Percentiles rank a stretch among this genome's conserved stretches.
These are phyloP conservation scores for Stemphylium vesicarium DNA, from an alignment of 2,329 filamentous ascomycete species.

Conservation along the genomic window DNA sequence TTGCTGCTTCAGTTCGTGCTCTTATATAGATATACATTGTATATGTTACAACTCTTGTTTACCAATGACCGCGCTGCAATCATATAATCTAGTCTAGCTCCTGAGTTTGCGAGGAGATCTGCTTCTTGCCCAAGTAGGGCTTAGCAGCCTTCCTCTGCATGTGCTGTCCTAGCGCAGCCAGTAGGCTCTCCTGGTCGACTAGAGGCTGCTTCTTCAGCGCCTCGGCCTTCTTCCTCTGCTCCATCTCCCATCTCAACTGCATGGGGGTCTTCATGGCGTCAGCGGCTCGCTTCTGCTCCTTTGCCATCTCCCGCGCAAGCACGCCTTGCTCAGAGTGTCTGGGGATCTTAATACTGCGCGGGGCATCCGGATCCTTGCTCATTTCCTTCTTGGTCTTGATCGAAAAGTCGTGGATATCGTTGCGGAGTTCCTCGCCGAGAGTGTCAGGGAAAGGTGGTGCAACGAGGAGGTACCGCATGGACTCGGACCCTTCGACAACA, in stretches of 20 bases:
- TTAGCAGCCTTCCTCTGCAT: constrained; percentile 40
- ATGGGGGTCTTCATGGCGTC: constrained; percentile 44
- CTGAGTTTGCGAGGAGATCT: constrained; percentile 7
- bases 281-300: constrained; percentile 22
- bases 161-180: constrained; percentile 52
- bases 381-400: constrained; percentile 64
- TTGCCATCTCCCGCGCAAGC: constrained; percentile 37
- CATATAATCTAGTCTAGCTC: constrained; percentile 19
- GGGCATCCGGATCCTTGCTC: constrained; percentile 41
- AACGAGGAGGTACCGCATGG: constrained; percentile 74
- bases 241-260: constrained; percentile 43
- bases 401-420: constrained; percentile 67
- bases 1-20: constrained; percentile 10
- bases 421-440: constrained; percentile 82
- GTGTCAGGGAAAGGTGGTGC: constrained; percentile 76
- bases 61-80: too few species aligned
- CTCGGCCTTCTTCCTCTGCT: constrained; percentile 33
- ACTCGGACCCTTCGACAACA: constrained; percentile 67
- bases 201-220: constrained; percentile 24
- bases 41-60: constrained; percentile 18
- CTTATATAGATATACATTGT: constrained; percentile 30
- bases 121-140: constrained; percentile 18
- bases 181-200: constrained; percentile 43
- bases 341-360: constrained; percentile 15
- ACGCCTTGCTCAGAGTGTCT: constrained; percentile 6